Base-by-base conservation (phyloP, 2,329 filamentous ascomycete genomes). In the Fusarium pseudonygamai region DNA sequence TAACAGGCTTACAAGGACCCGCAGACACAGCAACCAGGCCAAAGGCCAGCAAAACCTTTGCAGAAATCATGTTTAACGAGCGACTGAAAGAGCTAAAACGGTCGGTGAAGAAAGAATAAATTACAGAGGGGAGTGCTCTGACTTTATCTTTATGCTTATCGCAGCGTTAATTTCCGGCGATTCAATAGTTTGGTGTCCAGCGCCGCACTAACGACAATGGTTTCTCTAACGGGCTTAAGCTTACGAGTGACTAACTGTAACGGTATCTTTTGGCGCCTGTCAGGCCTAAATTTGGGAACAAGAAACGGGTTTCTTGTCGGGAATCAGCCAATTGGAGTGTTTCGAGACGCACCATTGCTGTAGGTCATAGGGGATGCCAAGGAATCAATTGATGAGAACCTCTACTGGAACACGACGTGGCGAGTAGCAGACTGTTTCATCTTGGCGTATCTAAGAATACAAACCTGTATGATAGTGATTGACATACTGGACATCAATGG, bases 321-420 rank as follows among this genome's bases (percentile, higher is more conserved):
- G 3, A 7, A 9, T 32, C 8, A 18, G 22, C 22, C 11, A 50
- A 24, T 34, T 50, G 11, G 11, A 1, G 11, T 10, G 4, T 14
- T 34, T 34, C 8, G 22, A 7, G 30, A 24, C 9, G 2, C 15
- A 10, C 47, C 30, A 11, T 9, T 24, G 15, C 22, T 24, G 22
- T 32, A 24, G 30, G 16, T 34, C 22, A 32, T 24, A 24, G 16
- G 30, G 16, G 30, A 7, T 50, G 47, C n/a, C 47, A 14, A 50
- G n/a, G 15, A 16, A 1, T 28, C 26, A 5, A 1, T 28, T 45
- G 26, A 22, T 22, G 26, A 16, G 18, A 10, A 28, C 24, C 22
- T 22, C 5, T 12, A 11, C 11, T 28, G 3, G 8, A 5, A 30
- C 20, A 5, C 0, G 43, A 46, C 1, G 20, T 0, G 16, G 36